Evolutionary conservation across 192 early-diverging fungal species (phyloP).

Genomic region (Ramicandelaber brevisporus): DNA sequence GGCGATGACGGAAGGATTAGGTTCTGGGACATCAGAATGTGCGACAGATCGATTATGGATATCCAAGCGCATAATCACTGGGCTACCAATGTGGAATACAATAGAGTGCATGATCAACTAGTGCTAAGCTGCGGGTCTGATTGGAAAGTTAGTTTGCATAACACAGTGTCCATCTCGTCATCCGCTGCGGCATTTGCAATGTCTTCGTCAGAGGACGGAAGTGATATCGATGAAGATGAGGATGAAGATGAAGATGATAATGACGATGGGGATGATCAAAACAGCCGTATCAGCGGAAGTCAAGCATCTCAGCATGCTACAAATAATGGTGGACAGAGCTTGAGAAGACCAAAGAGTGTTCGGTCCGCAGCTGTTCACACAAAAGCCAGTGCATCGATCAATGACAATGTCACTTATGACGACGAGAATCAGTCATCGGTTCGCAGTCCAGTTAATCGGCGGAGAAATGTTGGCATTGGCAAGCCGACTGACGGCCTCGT

Average conservation of each 20-base stretch:
- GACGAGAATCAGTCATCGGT: too few relatives aligned
- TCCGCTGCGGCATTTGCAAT: constrained; percentile 18
- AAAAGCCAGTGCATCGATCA: too few relatives aligned
- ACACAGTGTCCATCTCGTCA: constrained; percentile 62
- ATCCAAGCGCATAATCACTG: constrained; percentile 69
- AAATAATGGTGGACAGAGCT: too few relatives aligned
- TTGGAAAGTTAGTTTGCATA: constrained; percentile 67
- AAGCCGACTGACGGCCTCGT: constrained; percentile 54
- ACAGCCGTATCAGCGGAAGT: too few relatives aligned
- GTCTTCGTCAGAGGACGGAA: constrained; percentile 8
- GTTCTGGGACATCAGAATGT: constrained; percentile 63
- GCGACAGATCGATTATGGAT: constrained; percentile 24
- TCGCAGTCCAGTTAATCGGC: too few relatives aligned
- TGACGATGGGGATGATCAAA: too few relatives aligned
- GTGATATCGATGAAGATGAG: constrained; percentile 13
- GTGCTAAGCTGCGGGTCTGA: constrained; percentile 66
- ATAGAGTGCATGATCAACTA: constrained; percentile 80
- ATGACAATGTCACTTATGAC: too few relatives aligned
- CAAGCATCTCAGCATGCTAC: too few relatives aligned
- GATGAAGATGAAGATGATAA: constrained; percentile 4
- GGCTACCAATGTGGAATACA: constrained; percentile 66
- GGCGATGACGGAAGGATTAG: constrained; percentile 74
- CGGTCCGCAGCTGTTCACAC: too few relatives aligned
- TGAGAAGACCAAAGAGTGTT: too few relatives aligned
- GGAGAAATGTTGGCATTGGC: too few relatives aligned